Conservation (phyloP, 108 stramenopile genomes). For the Nitzschia putrida region DNA sequence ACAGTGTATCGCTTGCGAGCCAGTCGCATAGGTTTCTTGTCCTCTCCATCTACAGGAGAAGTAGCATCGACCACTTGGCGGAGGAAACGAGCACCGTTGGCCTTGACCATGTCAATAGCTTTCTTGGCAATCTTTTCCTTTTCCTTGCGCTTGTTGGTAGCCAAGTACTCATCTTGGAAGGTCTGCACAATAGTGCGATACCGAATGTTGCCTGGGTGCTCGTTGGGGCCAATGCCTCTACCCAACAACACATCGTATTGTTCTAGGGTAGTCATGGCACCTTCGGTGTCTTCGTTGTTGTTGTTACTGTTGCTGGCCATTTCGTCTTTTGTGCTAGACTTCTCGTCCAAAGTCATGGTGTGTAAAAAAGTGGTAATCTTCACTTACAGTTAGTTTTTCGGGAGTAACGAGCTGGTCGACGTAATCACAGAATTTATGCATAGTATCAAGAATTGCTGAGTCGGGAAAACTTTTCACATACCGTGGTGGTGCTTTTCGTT, state of each 20-base stretch:
- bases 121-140: slow-evolving; percentile 14
- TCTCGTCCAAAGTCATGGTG: too few relatives aligned
- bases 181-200: slow-evolving; percentile 4
- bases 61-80: not conserved
- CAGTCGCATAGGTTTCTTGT: slow-evolving; percentile 2
- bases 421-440: too few relatives aligned
- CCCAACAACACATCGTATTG: slow-evolving; percentile 5
- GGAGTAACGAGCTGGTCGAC: too few relatives aligned
- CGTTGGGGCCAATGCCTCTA: slow-evolving; percentile 8
- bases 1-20: not conserved
- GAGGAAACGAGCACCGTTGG: slow-evolving; percentile 14
- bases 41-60: not conserved
- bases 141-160: slow-evolving; percentile 13
- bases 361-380: too few relatives aligned
- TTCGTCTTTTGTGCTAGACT: too few relatives aligned
- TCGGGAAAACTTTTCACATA: too few relatives aligned
- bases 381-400: too few relatives aligned
- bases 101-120: not conserved
- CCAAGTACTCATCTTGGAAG: not conserved
- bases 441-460: too few relatives aligned
- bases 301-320: too few relatives aligned
- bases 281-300: not conserved
- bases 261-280: not conserved
- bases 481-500: too few relatives aligned
- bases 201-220: slow-evolving; percentile 14